phyloP scores from a whole-genome alignment of 768 basidiomycete species.

The Gelatoporia subvermispora region DNA sequence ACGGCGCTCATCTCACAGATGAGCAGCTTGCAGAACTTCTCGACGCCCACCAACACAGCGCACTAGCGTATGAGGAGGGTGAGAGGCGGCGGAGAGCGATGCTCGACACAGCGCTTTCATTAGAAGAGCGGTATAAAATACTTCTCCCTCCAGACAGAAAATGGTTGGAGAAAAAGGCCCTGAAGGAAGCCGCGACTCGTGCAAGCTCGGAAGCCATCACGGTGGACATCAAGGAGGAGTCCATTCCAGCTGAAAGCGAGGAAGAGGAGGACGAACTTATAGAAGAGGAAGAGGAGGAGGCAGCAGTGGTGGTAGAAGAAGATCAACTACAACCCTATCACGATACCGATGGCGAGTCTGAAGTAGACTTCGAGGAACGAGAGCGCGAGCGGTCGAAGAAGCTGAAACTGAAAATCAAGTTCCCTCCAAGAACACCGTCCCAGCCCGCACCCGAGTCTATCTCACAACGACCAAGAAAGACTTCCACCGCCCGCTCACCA shows the following conservation, averaged over 20 bases:
- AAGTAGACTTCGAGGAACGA: slow-evolving; percentile 27
- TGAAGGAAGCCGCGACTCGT: slow-evolving; percentile 7
- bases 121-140: slow-evolving; percentile 73
- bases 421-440: slow-evolving; percentile 23
- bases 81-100: slow-evolving; percentile 71
- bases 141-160: slow-evolving; percentile 60
- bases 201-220: slow-evolving; percentile 5
- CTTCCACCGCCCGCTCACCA: background rate
- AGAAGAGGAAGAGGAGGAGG: slow-evolving; percentile 4
- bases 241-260: background rate
- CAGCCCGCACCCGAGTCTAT: background rate
- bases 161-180: slow-evolving; percentile 14
- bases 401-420: slow-evolving; percentile 34
- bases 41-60: slow-evolving; percentile 33
- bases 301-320: slow-evolving; percentile 6
- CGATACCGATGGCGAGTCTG: slow-evolving; percentile 25
- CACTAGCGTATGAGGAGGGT: slow-evolving; percentile 48
- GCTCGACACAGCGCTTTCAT: slow-evolving; percentile 57
- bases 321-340: slow-evolving; percentile 7
- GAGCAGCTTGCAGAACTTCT: slow-evolving; percentile 17
- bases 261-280: slow-evolving; percentile 7
- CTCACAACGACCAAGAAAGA: no score
- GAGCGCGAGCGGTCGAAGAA: slow-evolving; percentile 29
- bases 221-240: slow-evolving; percentile 2
- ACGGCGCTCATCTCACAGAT: background rate